phyloP scores from a whole-genome alignment of 108 stramenopile species.

The Pseudonitzschia multiseries region DNA sequence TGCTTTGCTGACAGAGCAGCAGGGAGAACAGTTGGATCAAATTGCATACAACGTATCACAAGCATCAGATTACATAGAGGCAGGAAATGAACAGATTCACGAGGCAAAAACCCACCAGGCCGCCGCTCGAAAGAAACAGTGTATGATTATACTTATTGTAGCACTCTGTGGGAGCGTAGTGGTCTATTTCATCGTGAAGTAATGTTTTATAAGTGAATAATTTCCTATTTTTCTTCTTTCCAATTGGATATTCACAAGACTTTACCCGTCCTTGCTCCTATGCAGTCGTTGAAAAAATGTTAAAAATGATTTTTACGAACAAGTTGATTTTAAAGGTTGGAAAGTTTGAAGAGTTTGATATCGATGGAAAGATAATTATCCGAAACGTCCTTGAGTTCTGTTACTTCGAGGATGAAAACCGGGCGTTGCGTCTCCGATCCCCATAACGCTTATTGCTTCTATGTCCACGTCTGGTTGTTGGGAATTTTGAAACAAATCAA shows the following conservation, averaged over 20 bases:
- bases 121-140: conserved; percentile 94
- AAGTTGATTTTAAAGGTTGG: background rate
- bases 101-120: conserved; percentile 90
- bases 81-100: conserved; percentile 89
- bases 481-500: conserved; percentile 55
- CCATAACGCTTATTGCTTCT: conserved; percentile 86
- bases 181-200: conserved; percentile 10
- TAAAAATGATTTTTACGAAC: background rate
- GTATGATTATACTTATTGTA: conserved; percentile 36
- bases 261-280: background rate
- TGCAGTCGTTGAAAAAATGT: background rate
- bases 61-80: conserved; percentile 94
- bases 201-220: background rate
- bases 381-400: conserved; percentile 14
- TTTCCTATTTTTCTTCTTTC: no score
- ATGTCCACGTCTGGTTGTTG: conserved; percentile 68
- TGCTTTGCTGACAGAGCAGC: conserved; percentile 97
- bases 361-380: background rate
- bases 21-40: conserved; percentile 97
- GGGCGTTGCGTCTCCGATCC: conserved; percentile 45
- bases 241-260: background rate
- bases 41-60: conserved; percentile 96
- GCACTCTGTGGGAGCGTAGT: conserved; percentile 32
- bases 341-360: background rate
- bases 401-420: conserved; percentile 7